Conservation (phyloP, 257 asterid species). For the Ajuga chamaepitys region DNA sequence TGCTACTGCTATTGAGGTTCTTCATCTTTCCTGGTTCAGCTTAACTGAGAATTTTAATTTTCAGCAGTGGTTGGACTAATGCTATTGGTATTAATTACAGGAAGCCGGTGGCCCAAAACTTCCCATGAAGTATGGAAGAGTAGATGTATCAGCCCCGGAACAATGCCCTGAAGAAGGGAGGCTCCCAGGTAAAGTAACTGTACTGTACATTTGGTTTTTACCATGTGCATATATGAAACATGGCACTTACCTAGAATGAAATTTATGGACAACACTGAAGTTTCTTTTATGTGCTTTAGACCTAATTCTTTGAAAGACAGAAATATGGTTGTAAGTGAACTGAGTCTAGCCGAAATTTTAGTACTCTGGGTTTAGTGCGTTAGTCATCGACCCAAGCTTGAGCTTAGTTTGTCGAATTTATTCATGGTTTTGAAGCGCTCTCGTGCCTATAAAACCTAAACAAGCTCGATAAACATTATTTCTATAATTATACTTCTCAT, state of each 20-base stretch:
- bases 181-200: conserved; percentile 71
- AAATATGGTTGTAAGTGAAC: background rate
- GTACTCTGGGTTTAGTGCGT: background rate
- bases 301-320: background rate
- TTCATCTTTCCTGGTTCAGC: conserved; percentile 1
- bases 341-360: background rate
- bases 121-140: conserved; percentile 97
- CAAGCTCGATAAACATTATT: background rate
- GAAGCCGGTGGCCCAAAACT: conserved; percentile 97
- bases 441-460: background rate
- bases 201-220: background rate
- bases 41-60: background rate
- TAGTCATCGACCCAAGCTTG: background rate
- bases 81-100: conserved; percentile 29
- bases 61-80: conserved; percentile 7
- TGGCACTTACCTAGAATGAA: background rate
- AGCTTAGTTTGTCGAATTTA: background rate
- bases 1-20: conserved; percentile 93
- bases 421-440: background rate
- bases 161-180: conserved; percentile 99
- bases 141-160: conserved; percentile 72
- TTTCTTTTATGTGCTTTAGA: background rate
- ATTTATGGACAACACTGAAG: background rate
- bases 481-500: background rate
- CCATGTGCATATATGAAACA: background rate